These are phyloP conservation scores for Paramecium caudatum DNA, from an alignment of 73 alveolate species.

Conservation along the genomic window DNA sequence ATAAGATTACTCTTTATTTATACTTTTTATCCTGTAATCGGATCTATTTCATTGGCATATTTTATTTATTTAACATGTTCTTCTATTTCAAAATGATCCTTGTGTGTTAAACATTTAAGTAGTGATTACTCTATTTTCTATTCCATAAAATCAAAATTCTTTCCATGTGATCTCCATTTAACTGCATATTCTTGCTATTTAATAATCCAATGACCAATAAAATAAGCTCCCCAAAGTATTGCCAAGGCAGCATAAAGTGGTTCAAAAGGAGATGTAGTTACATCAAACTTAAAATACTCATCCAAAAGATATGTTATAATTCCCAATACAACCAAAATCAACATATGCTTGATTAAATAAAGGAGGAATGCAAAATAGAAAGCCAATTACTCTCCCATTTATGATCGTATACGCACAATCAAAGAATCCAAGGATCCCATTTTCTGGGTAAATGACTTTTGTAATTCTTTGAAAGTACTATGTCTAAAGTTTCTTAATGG, in stretches of 20 bases:
- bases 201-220: slow-evolving; percentile 59
- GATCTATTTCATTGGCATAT: background rate
- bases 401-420: background rate
- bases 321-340: slow-evolving; percentile 56
- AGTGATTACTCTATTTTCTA: slow-evolving; percentile 4
- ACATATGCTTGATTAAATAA: slow-evolving; percentile 48
- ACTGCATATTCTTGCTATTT: slow-evolving; percentile 13
- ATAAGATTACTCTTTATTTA: background rate
- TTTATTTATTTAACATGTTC: background rate
- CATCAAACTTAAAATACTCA: slow-evolving; percentile 45
- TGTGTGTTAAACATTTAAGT: background rate
- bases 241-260: slow-evolving; percentile 67
- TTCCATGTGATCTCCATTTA: slow-evolving; percentile 25
- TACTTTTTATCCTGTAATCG: slow-evolving; percentile 16
- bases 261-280: slow-evolving; percentile 70
- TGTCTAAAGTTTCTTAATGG: slow-evolving; percentile 64
- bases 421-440: background rate
- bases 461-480: slow-evolving; percentile 5
- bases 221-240: slow-evolving; percentile 72
- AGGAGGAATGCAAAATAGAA: slow-evolving; percentile 72
- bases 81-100: background rate
- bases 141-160: background rate
- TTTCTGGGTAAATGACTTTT: background rate
- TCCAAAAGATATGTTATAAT: slow-evolving; percentile 30
- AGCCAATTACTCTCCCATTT: slow-evolving; percentile 71